phyloP scores from a whole-genome alignment of 2,329 filamentous ascomycete genomes.

The Pseudocercospora cruenta region DNA sequence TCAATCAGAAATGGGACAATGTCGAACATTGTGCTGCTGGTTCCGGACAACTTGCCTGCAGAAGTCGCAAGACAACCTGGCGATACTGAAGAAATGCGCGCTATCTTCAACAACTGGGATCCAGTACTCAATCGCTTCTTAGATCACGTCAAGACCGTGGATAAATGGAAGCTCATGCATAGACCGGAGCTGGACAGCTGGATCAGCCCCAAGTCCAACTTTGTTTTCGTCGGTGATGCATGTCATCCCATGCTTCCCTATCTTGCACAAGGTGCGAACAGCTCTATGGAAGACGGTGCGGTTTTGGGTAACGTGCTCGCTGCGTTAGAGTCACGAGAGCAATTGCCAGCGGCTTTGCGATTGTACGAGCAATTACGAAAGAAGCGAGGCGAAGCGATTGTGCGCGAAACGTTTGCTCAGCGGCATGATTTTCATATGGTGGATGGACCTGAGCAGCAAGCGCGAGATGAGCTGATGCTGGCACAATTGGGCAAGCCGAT shows the following conservation, averaged over 20 bases:
- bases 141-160: slow-evolving; percentile 59
- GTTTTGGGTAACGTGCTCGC: slow-evolving; percentile 64
- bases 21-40: slow-evolving; percentile 68
- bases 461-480: slow-evolving; percentile 61
- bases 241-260: slow-evolving; percentile 52
- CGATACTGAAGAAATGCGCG: slow-evolving; percentile 63
- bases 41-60: slow-evolving; percentile 64
- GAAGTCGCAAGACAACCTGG: slow-evolving; percentile 57
- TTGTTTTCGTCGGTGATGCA: slow-evolving; percentile 59
- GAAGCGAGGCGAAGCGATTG: slow-evolving; percentile 58
- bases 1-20: slow-evolving; percentile 61
- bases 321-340: slow-evolving; percentile 48
- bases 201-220: slow-evolving; percentile 57
- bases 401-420: slow-evolving; percentile 63
- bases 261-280: slow-evolving; percentile 69
- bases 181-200: slow-evolving; percentile 57
- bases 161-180: slow-evolving; percentile 73
- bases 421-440: slow-evolving; percentile 47
- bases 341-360: slow-evolving; percentile 46
- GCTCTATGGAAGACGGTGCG: slow-evolving; percentile 68
- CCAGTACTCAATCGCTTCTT: slow-evolving; percentile 56
- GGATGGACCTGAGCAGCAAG: slow-evolving; percentile 60
- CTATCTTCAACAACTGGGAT: slow-evolving; percentile 66
- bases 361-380: slow-evolving; percentile 54
- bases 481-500: slow-evolving; percentile 58